phyloP scores from a whole-genome alignment of 2,329 filamentous ascomycete species.

The Periglandula ipomoeae region DNA sequence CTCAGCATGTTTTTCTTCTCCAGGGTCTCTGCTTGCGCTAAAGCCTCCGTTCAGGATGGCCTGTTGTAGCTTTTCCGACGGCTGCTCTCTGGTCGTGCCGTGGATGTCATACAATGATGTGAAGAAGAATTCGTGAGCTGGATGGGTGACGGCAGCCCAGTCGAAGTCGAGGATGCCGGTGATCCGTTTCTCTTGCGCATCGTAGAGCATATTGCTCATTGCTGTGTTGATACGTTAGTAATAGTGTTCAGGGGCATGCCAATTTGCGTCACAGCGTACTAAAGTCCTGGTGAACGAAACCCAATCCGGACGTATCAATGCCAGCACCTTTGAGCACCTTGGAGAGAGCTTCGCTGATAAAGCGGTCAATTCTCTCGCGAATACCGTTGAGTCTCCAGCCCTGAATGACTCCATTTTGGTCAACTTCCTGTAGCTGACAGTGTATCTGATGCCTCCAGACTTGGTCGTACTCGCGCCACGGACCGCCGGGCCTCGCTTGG shows the following conservation, averaged over 20 bases:
- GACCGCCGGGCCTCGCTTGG: too few species aligned
- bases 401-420: too few species aligned
- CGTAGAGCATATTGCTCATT: constrained; percentile 2
- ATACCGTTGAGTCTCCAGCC: background rate
- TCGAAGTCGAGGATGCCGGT: constrained; percentile 1
- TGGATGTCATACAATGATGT: background rate
- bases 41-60: too few species aligned
- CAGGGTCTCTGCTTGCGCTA: too few species aligned
- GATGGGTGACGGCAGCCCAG: constrained; percentile 1
- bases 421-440: too few species aligned
- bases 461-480: background rate
- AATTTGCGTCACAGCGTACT: too few species aligned
- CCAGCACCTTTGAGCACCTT: background rate
- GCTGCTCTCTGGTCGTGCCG: background rate
- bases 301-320: background rate
- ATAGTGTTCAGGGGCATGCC: too few species aligned
- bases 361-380: background rate
- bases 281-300: background rate
- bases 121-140: constrained; percentile 2
- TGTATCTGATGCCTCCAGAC: background rate
- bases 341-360: background rate
- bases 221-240: too few species aligned
- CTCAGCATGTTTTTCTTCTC: too few species aligned
- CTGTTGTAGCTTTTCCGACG: background rate
- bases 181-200: background rate